A percentile compares a stretch with the other conserved stretches of the same genome.
phyloP scores from a whole-genome alignment of 1,139 yeast genomes.

The Yamadazyma sp. region DNA sequence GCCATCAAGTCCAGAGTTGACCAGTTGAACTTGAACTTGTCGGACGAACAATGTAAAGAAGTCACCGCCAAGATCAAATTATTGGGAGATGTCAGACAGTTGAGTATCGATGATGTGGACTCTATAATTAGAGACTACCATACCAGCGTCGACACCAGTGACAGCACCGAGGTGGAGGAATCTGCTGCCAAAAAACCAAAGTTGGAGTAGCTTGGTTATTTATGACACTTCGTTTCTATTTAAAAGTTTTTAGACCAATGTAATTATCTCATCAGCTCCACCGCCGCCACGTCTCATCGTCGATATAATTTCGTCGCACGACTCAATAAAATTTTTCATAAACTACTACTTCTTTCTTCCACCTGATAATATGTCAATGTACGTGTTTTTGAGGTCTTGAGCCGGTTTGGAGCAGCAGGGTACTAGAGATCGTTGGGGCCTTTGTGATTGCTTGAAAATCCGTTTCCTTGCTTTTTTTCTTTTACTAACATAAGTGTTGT shows the following conservation, averaged over 20 bases:
- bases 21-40: slow-evolving; percentile 46
- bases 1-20: slow-evolving; percentile 50
- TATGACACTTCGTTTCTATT: slow-evolving; percentile 1
- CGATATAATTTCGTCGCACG: slow-evolving; percentile 2
- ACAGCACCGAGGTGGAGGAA: slow-evolving; percentile 8
- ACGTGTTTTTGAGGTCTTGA: neutral
- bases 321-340: slow-evolving; percentile 4
- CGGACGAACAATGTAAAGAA: slow-evolving; percentile 58
- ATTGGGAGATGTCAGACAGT: slow-evolving; percentile 55
- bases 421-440: too few relatives aligned
- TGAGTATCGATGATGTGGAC: slow-evolving; percentile 49
- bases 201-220: slow-evolving; percentile 3
- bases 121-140: slow-evolving; percentile 49
- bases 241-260: neutral
- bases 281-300: slow-evolving; percentile 1
- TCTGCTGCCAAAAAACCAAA: slow-evolving; percentile 12
- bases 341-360: slow-evolving; percentile 1
- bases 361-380: slow-evolving; percentile 4
- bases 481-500: neutral
- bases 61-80: slow-evolving; percentile 54
- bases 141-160: slow-evolving; percentile 6
- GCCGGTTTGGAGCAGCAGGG: neutral
- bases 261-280: neutral
- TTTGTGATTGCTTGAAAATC: too few relatives aligned
- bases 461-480: neutral